Base-by-base conservation (phyloP, 768 basidiomycete species). In the Lactarius quietus region DNA sequence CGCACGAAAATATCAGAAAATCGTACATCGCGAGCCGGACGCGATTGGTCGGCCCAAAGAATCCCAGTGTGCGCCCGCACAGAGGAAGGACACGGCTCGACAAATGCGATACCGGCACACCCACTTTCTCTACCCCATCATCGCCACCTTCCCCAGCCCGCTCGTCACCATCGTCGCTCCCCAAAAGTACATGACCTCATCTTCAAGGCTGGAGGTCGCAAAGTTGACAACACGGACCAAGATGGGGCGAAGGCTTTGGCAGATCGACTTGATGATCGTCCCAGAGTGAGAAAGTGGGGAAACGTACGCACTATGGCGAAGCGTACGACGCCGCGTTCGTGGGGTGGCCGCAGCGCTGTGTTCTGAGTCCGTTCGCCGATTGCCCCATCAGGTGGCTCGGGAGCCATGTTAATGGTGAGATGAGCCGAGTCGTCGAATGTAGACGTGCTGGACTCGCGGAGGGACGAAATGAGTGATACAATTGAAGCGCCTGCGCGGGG, bases 211-310 rank as follows among this genome's bases (percentile, higher is more conserved):
- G 17, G 79, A 77, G 2, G 84, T 84, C 9, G 84, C 84, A 62
- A 95, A 74, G 72, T 92, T 93, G 52, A 92, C 92, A n/a, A 95
- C 91, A 18, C 93, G 86, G 65, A 88, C 73, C 12, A 89, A 91
- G 57, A 86, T 86, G 26, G 88, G 80, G 15, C 83, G 80, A 7
- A 92, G 67, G 62, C 78, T 84, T 62, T 80, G 79, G 18, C 84
- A 84, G 33, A 89, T 81, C 33, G 80, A 77, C 70, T 82, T 84
- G 56, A 91, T 76, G 12, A 83, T 85, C 0, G 83, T 81, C 3
- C 84, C 83, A 3, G 87, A 85, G 68, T 80, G 84, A 66, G 83
- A 84, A 28, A 90, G 72, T 1, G 89, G 85, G 0, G 87, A 87
- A 8, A 84, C 78, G 0, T 82, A 73, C 0, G 78, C 66, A 67